These are phyloP conservation scores for Phlebiopsis gigantea DNA, from an alignment of 768 basidiomycete genomes.

Conservation along the genomic window DNA sequence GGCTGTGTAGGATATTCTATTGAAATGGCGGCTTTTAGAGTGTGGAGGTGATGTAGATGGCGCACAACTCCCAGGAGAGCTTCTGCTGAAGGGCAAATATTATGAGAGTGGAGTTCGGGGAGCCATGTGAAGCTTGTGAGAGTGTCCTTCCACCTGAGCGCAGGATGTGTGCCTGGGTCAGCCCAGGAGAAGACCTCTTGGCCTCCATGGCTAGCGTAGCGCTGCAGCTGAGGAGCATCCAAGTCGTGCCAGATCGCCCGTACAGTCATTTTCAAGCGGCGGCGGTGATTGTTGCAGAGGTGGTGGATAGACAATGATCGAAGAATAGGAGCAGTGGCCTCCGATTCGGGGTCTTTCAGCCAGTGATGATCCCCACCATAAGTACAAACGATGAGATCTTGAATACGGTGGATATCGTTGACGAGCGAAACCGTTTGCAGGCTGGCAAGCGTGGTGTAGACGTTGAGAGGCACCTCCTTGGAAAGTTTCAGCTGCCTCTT, in stretches of 20 bases:
- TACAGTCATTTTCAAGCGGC: not conserved
- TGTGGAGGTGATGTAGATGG: not conserved
- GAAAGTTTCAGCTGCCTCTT: not conserved
- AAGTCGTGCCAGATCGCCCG: not conserved
- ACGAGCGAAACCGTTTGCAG: too few species aligned
- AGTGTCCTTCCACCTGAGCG: not conserved
- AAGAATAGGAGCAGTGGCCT: not conserved
- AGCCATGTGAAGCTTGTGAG: not conserved
- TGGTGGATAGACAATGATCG: not conserved
- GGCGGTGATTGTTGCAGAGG: not conserved
- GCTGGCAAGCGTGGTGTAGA: not conserved
- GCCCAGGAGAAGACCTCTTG: not conserved
- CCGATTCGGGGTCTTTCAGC: not conserved
- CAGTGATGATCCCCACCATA: not conserved
- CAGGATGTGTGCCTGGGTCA: not conserved
- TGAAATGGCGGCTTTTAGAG: not conserved
- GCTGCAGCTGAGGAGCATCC: not conserved
- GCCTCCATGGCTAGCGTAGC: not conserved
- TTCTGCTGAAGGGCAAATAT: not conserved
- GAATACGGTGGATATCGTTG: too few species aligned
- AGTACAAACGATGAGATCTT: too few species aligned
- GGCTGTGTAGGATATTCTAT: not conserved
- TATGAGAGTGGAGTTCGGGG: not conserved
- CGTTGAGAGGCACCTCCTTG: not conserved
- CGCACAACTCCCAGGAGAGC: not conserved